Percentiles rank a stretch among this genome's conserved stretches.
Evolutionary conservation across 179 eudicot genomes (phyloP).

Genomic region (Heliamphora pulchella): DNA sequence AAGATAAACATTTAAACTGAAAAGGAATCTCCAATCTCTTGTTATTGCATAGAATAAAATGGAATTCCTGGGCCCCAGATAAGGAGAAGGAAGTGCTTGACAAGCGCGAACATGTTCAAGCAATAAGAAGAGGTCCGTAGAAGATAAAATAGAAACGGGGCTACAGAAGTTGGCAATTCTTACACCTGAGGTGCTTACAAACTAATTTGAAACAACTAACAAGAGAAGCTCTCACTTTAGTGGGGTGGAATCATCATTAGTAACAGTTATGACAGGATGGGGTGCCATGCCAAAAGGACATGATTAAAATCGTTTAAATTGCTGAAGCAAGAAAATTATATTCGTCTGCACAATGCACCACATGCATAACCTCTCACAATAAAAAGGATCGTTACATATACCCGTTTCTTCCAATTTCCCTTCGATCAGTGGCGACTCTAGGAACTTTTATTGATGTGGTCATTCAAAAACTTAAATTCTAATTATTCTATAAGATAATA

Average conservation of each 20-base stretch:
- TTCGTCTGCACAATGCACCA: background rate
- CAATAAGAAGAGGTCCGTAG: background rate
- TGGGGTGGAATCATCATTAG: background rate
- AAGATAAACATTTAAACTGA: background rate
- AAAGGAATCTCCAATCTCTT: constrained; percentile 8
- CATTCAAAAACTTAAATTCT: no score
- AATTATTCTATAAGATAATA: no score
- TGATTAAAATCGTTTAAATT: background rate
- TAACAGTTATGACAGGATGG: background rate
- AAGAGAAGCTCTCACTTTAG: background rate
- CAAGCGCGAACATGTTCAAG: constrained; percentile 12
- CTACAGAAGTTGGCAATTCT: background rate
- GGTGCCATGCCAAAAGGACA: background rate
- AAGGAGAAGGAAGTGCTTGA: background rate
- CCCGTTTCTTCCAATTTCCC: background rate
- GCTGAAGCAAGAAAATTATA: background rate
- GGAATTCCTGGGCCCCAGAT: background rate
- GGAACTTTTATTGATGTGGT: no score
- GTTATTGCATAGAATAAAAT: background rate
- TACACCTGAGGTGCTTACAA: background rate
- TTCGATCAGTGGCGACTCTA: background rate
- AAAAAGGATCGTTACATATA: background rate
- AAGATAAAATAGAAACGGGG: constrained; percentile 5
- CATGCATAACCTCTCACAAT: background rate
- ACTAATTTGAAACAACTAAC: background rate